Conservation (phyloP, 768 basidiomycete genomes). For the Hypholoma sublateritium region DNA sequence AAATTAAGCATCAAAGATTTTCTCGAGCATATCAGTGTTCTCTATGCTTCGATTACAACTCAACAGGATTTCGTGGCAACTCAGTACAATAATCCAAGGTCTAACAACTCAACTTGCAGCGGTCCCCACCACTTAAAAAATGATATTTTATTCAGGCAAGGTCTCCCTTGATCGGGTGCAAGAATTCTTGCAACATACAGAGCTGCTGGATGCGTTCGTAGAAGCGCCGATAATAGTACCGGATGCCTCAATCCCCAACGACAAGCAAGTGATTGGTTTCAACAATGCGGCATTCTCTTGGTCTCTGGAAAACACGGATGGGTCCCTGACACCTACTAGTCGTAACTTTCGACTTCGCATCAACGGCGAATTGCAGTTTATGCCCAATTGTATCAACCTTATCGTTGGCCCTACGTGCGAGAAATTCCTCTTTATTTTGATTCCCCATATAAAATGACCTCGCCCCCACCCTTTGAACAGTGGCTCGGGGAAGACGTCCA, state of each 20-base stretch:
- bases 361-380: conserved; percentile 55
- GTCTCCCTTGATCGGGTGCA: conserved; percentile 61
- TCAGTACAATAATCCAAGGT: conserved; percentile 13
- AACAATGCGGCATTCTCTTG: conserved; percentile 54
- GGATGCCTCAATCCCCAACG: neutral
- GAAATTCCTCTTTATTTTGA: neutral
- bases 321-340: conserved; percentile 35
- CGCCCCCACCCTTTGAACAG: conserved; percentile 1
- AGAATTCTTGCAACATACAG: conserved; percentile 43
- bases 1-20: conserved; percentile 37
- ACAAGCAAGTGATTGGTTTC: conserved; percentile 41
- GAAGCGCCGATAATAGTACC: neutral
- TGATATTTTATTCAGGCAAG: conserved; percentile 35
- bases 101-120: conserved; percentile 33
- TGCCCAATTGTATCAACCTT: conserved; percentile 50
- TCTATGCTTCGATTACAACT: conserved; percentile 58
- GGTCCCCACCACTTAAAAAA: conserved; percentile 6
- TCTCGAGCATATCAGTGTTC: conserved; percentile 60
- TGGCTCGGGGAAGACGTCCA: conserved; percentile 61
- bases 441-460: neutral
- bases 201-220: conserved; percentile 41
- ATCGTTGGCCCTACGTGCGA: conserved; percentile 55
- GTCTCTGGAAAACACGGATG: conserved; percentile 33
- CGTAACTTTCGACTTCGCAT: conserved; percentile 52
- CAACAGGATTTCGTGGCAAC: conserved; percentile 31